Percentiles rank a stretch among this genome's conserved stretches.
Evolutionary conservation across 805 yeast genomes (phyloP).

Genomic region (Ogataea haglerorum): DNA sequence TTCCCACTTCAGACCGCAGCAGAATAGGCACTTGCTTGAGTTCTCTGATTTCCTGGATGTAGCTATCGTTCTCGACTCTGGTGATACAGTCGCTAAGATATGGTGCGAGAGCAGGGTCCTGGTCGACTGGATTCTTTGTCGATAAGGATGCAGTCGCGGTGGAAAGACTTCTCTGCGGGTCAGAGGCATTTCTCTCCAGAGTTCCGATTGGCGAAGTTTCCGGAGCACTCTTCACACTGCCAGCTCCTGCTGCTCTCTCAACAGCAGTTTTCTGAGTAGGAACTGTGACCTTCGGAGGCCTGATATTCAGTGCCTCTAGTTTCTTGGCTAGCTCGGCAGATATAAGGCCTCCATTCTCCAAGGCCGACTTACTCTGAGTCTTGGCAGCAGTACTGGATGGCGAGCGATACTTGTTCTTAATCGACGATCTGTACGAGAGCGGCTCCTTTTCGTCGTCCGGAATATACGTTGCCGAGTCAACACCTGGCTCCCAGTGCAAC

Average conservation of each 20-base stretch:
- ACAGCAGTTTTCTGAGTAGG: conserved; percentile 18
- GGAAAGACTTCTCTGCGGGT: conserved; percentile 10
- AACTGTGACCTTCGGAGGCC: conserved; percentile 42
- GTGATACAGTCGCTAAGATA: conserved; percentile 57
- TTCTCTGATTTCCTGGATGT: conserved; percentile 79
- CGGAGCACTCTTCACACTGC: conserved; percentile 29
- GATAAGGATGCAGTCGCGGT: background rate
- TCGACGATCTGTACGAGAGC: conserved; percentile 70
- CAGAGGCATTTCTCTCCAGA: conserved; percentile 8
- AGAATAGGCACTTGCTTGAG: conserved; percentile 78
- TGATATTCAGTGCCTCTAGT: conserved; percentile 47
- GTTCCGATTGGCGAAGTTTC: conserved; percentile 23
- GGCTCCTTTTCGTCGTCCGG: conserved; percentile 88
- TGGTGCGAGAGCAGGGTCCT: conserved; percentile 45
- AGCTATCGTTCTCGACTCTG: conserved; percentile 56
- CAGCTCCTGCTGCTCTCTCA: conserved; percentile 13
- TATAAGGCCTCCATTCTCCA: conserved; percentile 29
- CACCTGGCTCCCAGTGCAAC: conserved; percentile 88
- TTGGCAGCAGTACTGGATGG: conserved; percentile 71
- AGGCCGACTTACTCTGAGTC: conserved; percentile 40
- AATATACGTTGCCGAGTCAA: conserved; percentile 84
- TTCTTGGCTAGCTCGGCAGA: conserved; percentile 46
- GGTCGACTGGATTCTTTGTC: conserved; percentile 10
- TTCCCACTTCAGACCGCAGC: conserved; percentile 87
- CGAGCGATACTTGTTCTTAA: conserved; percentile 73